Conservation (phyloP, 805 yeast genomes). For the Nakazawaea laoshanensis region DNA sequence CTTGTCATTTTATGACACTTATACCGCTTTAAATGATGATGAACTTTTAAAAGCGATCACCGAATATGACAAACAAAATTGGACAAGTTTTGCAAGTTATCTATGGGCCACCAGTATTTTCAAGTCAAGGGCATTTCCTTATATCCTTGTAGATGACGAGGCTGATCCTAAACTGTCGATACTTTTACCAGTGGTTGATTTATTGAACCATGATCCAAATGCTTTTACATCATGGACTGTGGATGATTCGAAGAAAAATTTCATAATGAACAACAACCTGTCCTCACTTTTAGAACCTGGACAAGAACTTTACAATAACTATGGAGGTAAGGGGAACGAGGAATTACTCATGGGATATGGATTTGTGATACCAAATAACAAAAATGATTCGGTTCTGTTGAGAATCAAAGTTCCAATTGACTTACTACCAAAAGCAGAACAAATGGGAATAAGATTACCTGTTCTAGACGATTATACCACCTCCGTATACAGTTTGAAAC, state of each 20-base stretch:
- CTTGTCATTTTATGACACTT: slow-evolving; percentile 18
- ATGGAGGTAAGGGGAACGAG: slow-evolving; percentile 84
- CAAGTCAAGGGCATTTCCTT: slow-evolving; percentile 77
- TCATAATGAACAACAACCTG: slow-evolving; percentile 7
- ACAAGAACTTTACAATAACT: slow-evolving; percentile 64
- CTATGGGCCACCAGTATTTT: slow-evolving; percentile 70
- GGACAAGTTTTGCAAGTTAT: slow-evolving; percentile 63
- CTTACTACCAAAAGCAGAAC: slow-evolving; percentile 5
- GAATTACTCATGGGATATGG: slow-evolving; percentile 80
- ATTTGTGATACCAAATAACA: slow-evolving; percentile 50
- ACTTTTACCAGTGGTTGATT: slow-evolving; percentile 70
- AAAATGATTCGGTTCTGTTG: slow-evolving; percentile 50
- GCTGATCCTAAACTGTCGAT: slow-evolving; percentile 43
- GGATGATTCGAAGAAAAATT: slow-evolving; percentile 12
- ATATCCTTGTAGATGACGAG: slow-evolving; percentile 38
- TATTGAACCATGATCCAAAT: slow-evolving; percentile 62
- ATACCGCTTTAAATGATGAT: slow-evolving; percentile 11
- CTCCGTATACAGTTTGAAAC: slow-evolving; percentile 13
- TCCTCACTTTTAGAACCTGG: slow-evolving; percentile 16
- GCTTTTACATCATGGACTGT: slow-evolving; percentile 58
- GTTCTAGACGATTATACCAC: slow-evolving; percentile 19
- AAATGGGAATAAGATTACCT: slow-evolving; percentile 19
- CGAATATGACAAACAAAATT: slow-evolving; percentile 19
- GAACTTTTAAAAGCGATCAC: not conserved
- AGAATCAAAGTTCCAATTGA: slow-evolving; percentile 42